A percentile compares a stretch with the other conserved stretches of the same genome.
Conservation (phyloP, 306 rosid genomes). For the apple (Malus domestica) region ASM211411v1 NC_041801.1:5030501-5031000, state of each 20-base stretch:
- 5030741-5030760: slow-evolving; percentile 15
- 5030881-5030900: neutral
- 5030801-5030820: neutral
- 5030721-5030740: slow-evolving; percentile 26
- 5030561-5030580: too few species aligned
- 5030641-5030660: too few species aligned
- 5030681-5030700: neutral
- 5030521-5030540: too few species aligned
- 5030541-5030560: too few species aligned
- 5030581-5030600: too few species aligned
- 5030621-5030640: too few species aligned
- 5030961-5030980: neutral
- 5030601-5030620: too few species aligned
- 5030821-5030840: neutral
- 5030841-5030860: neutral
- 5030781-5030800: neutral
- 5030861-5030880: neutral
- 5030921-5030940: slow-evolving; percentile 1
- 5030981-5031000: neutral
- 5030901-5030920: neutral
- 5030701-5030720: slow-evolving; percentile 36
- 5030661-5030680: too few species aligned
- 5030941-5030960: neutral
- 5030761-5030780: slow-evolving; percentile 14
- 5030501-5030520: too few species aligned